These are phyloP conservation scores for Botrytis fragariae DNA, from an alignment of 2,329 filamentous ascomycete genomes.

Conservation along the genomic window DNA sequence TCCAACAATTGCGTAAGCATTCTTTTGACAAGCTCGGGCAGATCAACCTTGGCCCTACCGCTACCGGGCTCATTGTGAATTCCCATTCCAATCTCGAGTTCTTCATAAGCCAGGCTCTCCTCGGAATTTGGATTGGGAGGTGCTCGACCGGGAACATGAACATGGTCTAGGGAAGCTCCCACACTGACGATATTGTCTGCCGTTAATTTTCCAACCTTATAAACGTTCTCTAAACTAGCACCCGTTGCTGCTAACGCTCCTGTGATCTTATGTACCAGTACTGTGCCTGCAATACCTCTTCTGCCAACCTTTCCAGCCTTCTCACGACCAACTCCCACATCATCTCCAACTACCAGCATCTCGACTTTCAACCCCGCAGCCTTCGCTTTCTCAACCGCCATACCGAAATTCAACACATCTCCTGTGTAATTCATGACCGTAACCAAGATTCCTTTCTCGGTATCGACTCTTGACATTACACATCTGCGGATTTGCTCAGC, in stretches of 20 bases:
- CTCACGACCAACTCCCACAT: conserved; percentile 80
- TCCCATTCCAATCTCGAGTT: conserved; percentile 69
- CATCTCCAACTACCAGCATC: conserved; percentile 90
- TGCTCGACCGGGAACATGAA: conserved; percentile 84
- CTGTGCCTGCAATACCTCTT: conserved; percentile 86
- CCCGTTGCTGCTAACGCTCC: conserved; percentile 79
- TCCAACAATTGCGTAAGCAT: conserved; percentile 67
- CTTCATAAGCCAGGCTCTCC: conserved; percentile 53
- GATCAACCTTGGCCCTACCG: conserved; percentile 47
- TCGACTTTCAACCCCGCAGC: conserved; percentile 74
- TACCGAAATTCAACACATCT: conserved; percentile 86
- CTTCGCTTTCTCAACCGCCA: conserved; percentile 88
- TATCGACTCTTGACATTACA: conserved; percentile 70
- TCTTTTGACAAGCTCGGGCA: conserved; percentile 51
- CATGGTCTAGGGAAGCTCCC: conserved; percentile 81
- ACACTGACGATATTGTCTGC: conserved; percentile 80
- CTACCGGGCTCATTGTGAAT: conserved; percentile 66
- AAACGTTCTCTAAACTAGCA: conserved; percentile 65
- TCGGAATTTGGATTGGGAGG: conserved; percentile 52
- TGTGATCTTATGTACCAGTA: conserved; percentile 86
- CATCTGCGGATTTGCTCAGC: conserved; percentile 79
- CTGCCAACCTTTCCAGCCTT: conserved; percentile 89
- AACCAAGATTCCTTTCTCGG: conserved; percentile 74
- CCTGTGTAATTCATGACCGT: conserved; percentile 95
- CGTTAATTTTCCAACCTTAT: conserved; percentile 66